Percentiles rank a stretch among this genome's conserved stretches.
These are phyloP conservation scores for Colletotrichum siamense DNA, from an alignment of 2,329 filamentous ascomycete species.

Conservation along the genomic window DNA sequence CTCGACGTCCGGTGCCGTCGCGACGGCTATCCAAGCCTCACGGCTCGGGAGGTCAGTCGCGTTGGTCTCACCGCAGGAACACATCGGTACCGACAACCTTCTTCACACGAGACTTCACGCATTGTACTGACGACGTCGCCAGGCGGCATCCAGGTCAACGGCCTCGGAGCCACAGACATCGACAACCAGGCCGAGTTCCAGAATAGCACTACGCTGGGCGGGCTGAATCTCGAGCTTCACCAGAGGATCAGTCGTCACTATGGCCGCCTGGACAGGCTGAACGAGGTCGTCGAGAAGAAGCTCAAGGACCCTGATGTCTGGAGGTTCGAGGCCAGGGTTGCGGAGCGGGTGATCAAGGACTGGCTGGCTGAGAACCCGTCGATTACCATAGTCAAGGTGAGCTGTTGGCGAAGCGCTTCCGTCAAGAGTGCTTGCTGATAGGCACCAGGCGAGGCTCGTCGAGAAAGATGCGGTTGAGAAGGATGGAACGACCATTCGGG, in stretches of 20 bases:
- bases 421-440: background rate
- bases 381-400: conserved; percentile 4
- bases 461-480: background rate
- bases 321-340: conserved; percentile 27
- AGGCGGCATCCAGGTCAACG: background rate
- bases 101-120: background rate
- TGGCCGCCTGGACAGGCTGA: conserved; percentile 7
- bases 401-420: background rate
- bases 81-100: background rate
- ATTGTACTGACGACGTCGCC: fast-evolving
- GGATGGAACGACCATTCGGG: background rate
- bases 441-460: background rate
- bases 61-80: background rate
- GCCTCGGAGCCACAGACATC: background rate
- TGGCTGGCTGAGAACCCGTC: conserved; percentile 18
- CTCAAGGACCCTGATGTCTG: conserved; percentile 22
- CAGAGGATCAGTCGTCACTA: conserved; percentile 24
- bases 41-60: background rate
- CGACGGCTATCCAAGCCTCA: background rate
- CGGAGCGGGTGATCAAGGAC: conserved; percentile 21
- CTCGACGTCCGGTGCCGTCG: background rate
- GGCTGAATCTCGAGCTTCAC: conserved; percentile 25
- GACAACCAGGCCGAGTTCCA: background rate
- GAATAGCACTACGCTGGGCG: background rate
- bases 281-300: conserved; percentile 18